A percentile compares a stretch with the other conserved stretches of the same genome.
phyloP scores from a whole-genome alignment of 2,329 filamentous ascomycete species.

The Pyricularia grisea region DNA sequence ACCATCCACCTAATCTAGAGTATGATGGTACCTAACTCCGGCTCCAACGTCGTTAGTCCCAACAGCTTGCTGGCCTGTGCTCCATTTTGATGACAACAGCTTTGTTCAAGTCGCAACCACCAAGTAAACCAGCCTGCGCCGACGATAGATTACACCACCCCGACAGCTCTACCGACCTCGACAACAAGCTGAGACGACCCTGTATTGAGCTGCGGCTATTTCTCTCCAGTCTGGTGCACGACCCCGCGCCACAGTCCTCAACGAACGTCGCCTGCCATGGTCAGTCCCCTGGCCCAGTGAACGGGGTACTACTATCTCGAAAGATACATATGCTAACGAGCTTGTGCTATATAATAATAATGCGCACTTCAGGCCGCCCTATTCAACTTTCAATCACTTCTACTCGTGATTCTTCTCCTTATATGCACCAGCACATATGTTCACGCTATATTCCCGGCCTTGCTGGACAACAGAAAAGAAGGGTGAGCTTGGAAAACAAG shows the following conservation, averaged over 20 bases:
- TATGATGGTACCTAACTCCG: not conserved
- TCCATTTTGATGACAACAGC: not conserved
- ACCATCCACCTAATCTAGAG: not conserved
- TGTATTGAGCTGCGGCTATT: not conserved
- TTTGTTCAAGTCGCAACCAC: not conserved
- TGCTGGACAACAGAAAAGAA: conserved; percentile 89
- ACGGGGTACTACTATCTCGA: not conserved
- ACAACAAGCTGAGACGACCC: not conserved
- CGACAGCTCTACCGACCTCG: not conserved
- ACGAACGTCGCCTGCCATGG: not conserved
- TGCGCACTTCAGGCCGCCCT: conserved; percentile 63
- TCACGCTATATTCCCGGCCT: conserved; percentile 78
- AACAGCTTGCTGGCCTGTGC: not conserved
- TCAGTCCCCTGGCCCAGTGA: not conserved
- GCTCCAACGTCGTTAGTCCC: not conserved
- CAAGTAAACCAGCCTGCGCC: not conserved
- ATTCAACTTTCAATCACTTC: conserved; percentile 97
- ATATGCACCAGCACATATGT: conserved; percentile 95
- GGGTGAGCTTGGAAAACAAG: conserved; percentile 46
- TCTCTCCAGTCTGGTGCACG: not conserved
- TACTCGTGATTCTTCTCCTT: conserved; percentile 86
- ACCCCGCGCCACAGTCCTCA: not conserved
- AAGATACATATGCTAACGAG: not conserved
- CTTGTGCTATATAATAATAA: not conserved
- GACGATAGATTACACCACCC: not conserved